Evolutionary conservation across 805 yeast genomes (phyloP), one percentile per base, ranked within the genome.

Genomic region (Cyberlindnera suaveolens): DNA sequence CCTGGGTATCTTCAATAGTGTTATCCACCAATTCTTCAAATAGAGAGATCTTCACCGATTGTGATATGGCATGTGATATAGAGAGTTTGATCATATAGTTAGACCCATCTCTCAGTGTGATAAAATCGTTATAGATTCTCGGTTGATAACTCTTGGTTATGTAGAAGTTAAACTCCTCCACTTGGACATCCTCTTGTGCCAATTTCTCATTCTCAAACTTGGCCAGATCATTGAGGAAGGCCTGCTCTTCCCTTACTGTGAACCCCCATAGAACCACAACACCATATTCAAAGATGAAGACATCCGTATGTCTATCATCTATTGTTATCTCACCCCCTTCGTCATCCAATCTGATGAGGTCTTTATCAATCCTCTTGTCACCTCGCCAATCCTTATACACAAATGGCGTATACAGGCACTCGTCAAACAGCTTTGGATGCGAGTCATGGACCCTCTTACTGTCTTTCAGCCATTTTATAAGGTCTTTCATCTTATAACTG

Each of bases 221-320:
- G n/a, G 91, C 95, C 52, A 93, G 67, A 57, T 91, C 97, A 40
- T 74, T 75, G 43, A 93, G 65, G 53, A 93, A 86, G 40, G 88
- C 80, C 51, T 66, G 70, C 60, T 93, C 99, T 63, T 93, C 98
- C 41, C 79, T 74, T 42, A 79, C 74, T 2, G 88, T 78, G 57
- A 87, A 93, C 0, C 99, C 99, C 99, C 99, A 93, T 69, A 93
- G 66, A 1, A 93, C 96, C 29, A 88, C 80, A n/a, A 93, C 99
- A 17, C 99, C 99, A 63, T 93, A 93, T 56, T 90, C 96, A 67
- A 93, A 93, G 7, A 93, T 70, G 58, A 90, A 93, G 8, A 89
- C 70, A 59, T 90, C 98, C 9, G 82, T 82, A 26, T 77, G 74
- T 46, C 77, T 74, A 54, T 82, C 83, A 41, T 90, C 88, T 38